These are phyloP conservation scores for Alternaria gansuensis DNA, from an alignment of 2,329 filamentous ascomycete genomes.

Conservation along the genomic window DNA sequence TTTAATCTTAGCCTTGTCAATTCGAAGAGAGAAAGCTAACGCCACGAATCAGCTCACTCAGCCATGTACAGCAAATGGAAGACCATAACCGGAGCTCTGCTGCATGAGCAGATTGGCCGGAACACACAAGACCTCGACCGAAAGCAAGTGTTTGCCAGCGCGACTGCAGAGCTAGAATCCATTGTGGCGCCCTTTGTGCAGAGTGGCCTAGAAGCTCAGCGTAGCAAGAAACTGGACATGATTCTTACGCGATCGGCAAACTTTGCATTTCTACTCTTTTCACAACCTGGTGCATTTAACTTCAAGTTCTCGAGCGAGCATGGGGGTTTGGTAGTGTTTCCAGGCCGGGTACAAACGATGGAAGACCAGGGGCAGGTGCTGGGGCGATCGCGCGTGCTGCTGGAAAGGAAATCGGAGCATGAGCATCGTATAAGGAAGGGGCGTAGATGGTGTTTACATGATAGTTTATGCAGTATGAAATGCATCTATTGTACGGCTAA, in stretches of 20 bases:
- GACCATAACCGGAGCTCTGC: slow-evolving; percentile 31
- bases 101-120: slow-evolving; percentile 25
- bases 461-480: slow-evolving; percentile 1
- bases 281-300: slow-evolving; percentile 40
- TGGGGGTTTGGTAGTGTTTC: slow-evolving; percentile 34
- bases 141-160: slow-evolving; percentile 19
- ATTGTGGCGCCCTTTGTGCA: slow-evolving; percentile 37
- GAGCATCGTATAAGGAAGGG: background rate
- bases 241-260: slow-evolving; percentile 41
- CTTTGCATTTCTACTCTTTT: slow-evolving; percentile 37
- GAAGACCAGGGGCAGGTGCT: slow-evolving; percentile 37
- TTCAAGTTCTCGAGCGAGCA: slow-evolving; percentile 38
- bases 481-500: background rate
- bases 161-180: slow-evolving; percentile 28
- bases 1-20: background rate
- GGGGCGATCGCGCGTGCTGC: slow-evolving; percentile 23
- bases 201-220: slow-evolving; percentile 26
- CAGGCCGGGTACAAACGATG: slow-evolving; percentile 40
- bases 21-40: background rate
- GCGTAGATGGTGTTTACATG: background rate
- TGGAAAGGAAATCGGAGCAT: slow-evolving; percentile 29
- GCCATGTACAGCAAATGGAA: slow-evolving; percentile 39
- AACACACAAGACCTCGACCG: slow-evolving; percentile 8
- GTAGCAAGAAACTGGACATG: slow-evolving; percentile 42
- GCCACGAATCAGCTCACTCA: slow-evolving; percentile 19